phyloP scores from a whole-genome alignment of 441 rosid genomes.

The Erysimum cheiri region DNA sequence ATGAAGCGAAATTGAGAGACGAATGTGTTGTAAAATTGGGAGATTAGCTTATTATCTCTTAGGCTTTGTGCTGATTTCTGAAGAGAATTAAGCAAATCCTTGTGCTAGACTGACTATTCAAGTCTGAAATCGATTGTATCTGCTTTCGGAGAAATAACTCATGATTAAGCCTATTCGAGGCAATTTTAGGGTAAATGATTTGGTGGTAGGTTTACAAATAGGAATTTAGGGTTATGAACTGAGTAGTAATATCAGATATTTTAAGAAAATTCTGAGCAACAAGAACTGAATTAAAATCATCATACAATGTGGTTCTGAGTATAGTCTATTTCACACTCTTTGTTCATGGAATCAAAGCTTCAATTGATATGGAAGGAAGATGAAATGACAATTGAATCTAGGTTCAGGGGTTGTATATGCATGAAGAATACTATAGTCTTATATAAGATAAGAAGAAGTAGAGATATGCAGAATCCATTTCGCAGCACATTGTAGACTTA shows the following conservation, averaged over 20 bases:
- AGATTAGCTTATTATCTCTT: slow-evolving; percentile 23
- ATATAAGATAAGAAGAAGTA: slow-evolving; percentile 11
- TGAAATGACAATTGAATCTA: background rate
- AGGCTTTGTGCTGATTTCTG: background rate
- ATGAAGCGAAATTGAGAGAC: background rate
- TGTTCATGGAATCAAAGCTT: slow-evolving; percentile 1
- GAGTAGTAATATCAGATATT: background rate
- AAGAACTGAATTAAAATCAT: background rate
- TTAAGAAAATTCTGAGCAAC: background rate
- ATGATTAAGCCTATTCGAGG: background rate
- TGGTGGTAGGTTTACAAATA: slow-evolving; percentile 8
- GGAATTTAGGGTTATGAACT: background rate
- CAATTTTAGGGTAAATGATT: background rate
- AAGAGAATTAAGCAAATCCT: background rate
- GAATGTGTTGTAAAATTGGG: background rate
- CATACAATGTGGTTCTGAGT: background rate
- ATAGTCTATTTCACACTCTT: slow-evolving; percentile 4
- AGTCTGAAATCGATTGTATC: background rate
- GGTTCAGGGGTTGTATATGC: background rate
- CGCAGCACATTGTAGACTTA: background rate
- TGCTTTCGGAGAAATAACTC: no score
- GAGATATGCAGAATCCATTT: slow-evolving; percentile 6
- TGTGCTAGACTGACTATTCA: background rate
- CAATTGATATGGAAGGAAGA: background rate
- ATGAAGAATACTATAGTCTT: background rate